Base-by-base conservation (phyloP, 805 yeast genomes). In the Pichia insulana region DNA sequence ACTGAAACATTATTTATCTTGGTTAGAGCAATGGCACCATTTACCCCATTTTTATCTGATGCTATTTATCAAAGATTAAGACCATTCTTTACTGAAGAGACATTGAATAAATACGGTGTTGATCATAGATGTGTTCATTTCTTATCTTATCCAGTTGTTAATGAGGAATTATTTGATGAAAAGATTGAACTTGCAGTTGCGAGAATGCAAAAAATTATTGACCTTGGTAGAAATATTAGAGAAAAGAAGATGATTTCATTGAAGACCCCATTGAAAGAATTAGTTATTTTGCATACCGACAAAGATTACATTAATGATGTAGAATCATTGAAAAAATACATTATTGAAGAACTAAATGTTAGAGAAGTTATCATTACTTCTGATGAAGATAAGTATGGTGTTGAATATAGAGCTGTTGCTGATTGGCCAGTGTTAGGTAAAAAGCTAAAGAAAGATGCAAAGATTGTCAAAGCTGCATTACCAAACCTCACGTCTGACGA, bases 351-450 rank as follows among this genome's bases (percentile, higher is more conserved):
- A 69, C 77, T 92, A 64, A 92, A 92, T 59, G 83, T 92, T 47
- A 83, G 96, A 64, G 92, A 85, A 53, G 62, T 92, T 42, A 69
- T 86, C 55, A 81, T 92, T 55, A 88, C 97, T 17, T 73, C 84
- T 19, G 96, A 92, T 59, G 99, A 92, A 69, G 80, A 73, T 54
- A 80, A 82, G 59, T 90, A 89, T 61, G 92, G 89, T 56, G 97
- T 92, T 48, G 84, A 82, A 61, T 90, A 89, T 71, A 78, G 75
- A 50, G 97, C 90, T 34, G 94, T 85, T 63, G 98, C 98, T 38
- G 99, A 92, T 70, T 92, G 99, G 98, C 96, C 97, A 45, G 86
- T 88, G 17, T 74, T 92, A 53, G 99, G 99, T 69, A 92, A 90
- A 74, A 92, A 92, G 68, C 76, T 92, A 65, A 90, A 88, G 78